Evolutionary conservation across 2,329 filamentous ascomycete genomes (phyloP), one percentile per base, ranked within the genome.

Genomic region (Proliferodiscus dingleyae): DNA sequence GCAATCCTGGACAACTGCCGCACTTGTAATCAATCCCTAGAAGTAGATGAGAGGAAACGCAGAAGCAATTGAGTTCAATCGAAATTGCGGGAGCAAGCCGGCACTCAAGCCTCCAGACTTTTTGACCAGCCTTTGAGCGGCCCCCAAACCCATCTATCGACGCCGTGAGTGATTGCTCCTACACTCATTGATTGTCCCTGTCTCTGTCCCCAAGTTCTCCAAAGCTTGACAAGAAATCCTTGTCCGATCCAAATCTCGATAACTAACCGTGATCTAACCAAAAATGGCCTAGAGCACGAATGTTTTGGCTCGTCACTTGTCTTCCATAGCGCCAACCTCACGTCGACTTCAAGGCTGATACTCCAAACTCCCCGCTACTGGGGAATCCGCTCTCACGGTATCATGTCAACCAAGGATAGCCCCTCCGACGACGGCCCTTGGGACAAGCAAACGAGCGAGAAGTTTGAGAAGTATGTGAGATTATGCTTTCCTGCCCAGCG

Each of bases 401-500:
- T 38, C 39, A 61, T 61, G 59, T 47, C 58, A 16, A 55, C 57
- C 33, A 47, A 57, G 61, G 45, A 58, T 22, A 6, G 18, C 19
- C 32, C 51, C 11, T 11, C 33, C 21, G 50, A 56, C 28, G 46
- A 48, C 6, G 50, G 37, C 13, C 73, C 77, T 1, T 83, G 81
- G 74, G 71, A 72, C 56, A 71, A 75, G 51, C 71, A 82, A 48
- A 78, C 75, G 45, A 80, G 79, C 61, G 66, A 71, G 47, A 83
- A 81, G 57, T 88, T 87, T 59, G 70, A 82, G 56, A 75, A 71
- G 83, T 84, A 68, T 61, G 29, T 26, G n/a, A 37, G 5, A 13
- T 37, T 32, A 28, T 6, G 16, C 21, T 37, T 24, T 19, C 29
- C 19, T 19, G 36, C n/a, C n/a, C n/a, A n/a, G n/a, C n/a, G n/a